phyloP scores from a whole-genome alignment of 345 rosid species.

The Barbarea vulgaris region DNA sequence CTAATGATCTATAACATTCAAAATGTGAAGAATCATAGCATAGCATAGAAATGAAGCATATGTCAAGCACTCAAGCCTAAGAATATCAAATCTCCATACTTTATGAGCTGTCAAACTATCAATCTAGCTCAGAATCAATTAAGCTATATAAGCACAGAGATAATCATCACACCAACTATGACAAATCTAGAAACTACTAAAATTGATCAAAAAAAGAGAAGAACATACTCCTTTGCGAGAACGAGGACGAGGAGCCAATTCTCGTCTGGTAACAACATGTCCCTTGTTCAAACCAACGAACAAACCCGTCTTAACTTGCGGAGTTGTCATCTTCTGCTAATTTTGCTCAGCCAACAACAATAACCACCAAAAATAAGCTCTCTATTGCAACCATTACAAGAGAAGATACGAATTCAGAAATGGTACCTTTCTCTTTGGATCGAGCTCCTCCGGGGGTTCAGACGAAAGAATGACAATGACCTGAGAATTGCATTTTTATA shows the following conservation, averaged over 20 bases:
- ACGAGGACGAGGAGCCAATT: slow-evolving; percentile 45
- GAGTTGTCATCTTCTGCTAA: slow-evolving; percentile 33
- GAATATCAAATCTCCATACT: neutral
- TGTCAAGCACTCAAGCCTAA: neutral
- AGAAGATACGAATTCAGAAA: neutral
- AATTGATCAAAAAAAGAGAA: neutral
- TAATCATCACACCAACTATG: neutral
- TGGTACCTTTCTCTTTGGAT: neutral
- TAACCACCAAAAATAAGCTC: neutral
- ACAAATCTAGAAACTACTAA: neutral
- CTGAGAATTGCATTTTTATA: neutral
- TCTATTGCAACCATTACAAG: neutral
- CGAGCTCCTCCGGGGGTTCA: slow-evolving; percentile 10
- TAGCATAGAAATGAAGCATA: neutral
- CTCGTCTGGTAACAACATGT: slow-evolving; percentile 43
- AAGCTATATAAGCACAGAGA: neutral
- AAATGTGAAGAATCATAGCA: neutral
- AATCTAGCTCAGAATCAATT: neutral
- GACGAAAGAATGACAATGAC: neutral
- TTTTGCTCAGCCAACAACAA: neutral
- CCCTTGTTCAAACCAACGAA: slow-evolving; percentile 50
- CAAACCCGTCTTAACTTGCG: slow-evolving; percentile 40
- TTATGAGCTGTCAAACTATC: neutral
- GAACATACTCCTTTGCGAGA: slow-evolving; percentile 44
- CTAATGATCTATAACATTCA: neutral